phyloP scores from a whole-genome alignment of 768 basidiomycete species.

The Daedaleopsis sinensis region DNA sequence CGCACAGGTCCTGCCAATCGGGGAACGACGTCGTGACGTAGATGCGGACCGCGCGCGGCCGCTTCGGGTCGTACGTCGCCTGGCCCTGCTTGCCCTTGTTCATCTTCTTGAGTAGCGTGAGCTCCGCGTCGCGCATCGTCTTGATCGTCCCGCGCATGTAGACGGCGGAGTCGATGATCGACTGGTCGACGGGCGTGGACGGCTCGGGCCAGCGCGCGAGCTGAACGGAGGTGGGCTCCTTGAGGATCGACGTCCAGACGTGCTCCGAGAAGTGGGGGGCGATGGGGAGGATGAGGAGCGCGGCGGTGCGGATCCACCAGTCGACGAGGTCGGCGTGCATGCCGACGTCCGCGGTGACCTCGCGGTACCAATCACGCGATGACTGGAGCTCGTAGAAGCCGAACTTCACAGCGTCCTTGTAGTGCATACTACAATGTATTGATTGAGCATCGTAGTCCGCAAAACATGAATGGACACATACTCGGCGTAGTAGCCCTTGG shows the following conservation, averaged over 20 bases:
- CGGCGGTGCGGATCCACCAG: constrained; percentile 82
- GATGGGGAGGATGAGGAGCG: constrained; percentile 81
- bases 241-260: constrained; percentile 78
- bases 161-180: constrained; percentile 67
- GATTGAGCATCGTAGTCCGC: background rate
- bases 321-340: constrained; percentile 91
- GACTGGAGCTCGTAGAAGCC: constrained; percentile 96
- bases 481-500: constrained; percentile 81
- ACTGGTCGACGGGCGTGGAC: constrained; percentile 57
- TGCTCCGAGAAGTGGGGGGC: constrained; percentile 95
- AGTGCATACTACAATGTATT: constrained; percentile 66
- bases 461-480: constrained; percentile 42
- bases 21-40: constrained; percentile 92
- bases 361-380: constrained; percentile 93
- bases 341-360: constrained; percentile 83
- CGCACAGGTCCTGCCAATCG: constrained; percentile 88
- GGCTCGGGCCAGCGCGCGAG: constrained; percentile 82
- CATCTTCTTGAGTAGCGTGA: constrained; percentile 74
- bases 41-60: constrained; percentile 83
- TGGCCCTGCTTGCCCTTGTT: constrained; percentile 68
- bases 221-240: constrained; percentile 78
- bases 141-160: constrained; percentile 95
- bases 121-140: constrained; percentile 88
- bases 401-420: constrained; percentile 93
- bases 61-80: constrained; percentile 78